These are phyloP conservation scores for Trypanosoma platydactyli DNA, from an alignment of 208 protist species.

Conservation along the genomic window DNA sequence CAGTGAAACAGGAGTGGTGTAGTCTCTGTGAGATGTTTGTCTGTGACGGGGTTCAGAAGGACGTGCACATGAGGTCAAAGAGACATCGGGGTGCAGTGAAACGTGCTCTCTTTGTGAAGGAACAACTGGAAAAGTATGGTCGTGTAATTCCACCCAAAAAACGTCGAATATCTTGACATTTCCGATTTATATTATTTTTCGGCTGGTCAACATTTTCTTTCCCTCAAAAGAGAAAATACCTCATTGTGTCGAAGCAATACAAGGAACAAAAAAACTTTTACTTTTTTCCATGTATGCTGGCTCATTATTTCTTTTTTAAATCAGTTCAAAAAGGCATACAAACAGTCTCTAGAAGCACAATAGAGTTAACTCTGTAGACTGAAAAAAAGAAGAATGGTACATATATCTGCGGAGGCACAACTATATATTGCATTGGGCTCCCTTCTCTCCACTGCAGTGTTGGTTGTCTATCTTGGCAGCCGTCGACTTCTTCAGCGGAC, in stretches of 20 bases:
- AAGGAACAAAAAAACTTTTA: neutral
- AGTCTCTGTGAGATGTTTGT: constrained; percentile 53
- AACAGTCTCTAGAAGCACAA: neutral
- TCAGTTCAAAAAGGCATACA: neutral
- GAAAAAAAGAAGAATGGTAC: constrained; percentile 6
- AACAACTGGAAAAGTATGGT: constrained; percentile 62
- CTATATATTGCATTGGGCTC: constrained; percentile 53
- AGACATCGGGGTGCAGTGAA: constrained; percentile 60
- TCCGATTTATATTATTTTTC: constrained; percentile 7
- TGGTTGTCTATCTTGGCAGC: constrained; percentile 46
- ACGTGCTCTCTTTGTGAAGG: constrained; percentile 41
- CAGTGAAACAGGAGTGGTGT: constrained; percentile 60
- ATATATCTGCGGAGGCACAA: constrained; percentile 33
- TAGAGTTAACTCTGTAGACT: neutral
- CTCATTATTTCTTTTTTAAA: constrained; percentile 5
- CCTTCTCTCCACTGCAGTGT: constrained; percentile 46
- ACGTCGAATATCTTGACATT: constrained; percentile 10
- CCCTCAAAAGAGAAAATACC: neutral
- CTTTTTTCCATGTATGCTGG: constrained; percentile 4
- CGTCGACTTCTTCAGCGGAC: constrained; percentile 35
- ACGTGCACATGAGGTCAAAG: constrained; percentile 58
- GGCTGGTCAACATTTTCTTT: neutral
- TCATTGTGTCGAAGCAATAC: neutral
- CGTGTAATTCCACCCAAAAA: constrained; percentile 56
- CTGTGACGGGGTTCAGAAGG: constrained; percentile 52